These are phyloP conservation scores for Ensete ventricosum DNA, from an alignment of 176 grass and related monocot species.

Conservation along the genomic window DNA sequence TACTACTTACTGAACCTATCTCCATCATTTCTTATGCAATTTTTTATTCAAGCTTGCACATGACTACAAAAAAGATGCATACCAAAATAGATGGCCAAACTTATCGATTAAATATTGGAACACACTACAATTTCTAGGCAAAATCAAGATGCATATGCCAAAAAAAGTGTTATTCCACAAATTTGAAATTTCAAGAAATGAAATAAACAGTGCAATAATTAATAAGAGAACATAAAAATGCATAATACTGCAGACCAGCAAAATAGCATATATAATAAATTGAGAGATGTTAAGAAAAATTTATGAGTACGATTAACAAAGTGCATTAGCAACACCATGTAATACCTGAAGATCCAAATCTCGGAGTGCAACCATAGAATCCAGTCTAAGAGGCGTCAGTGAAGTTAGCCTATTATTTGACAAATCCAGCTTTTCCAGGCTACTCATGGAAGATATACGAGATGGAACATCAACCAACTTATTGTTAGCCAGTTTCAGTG, in stretches of 20 bases:
- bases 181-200: too few species aligned
- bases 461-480: constrained; percentile 77
- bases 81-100: too few species aligned
- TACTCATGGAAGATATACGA: constrained; percentile 62
- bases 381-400: constrained; percentile 54
- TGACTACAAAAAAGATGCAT: too few species aligned
- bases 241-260: neutral
- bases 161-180: too few species aligned
- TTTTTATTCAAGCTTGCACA: too few species aligned
- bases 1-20: too few species aligned
- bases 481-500: constrained; percentile 89
- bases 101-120: too few species aligned
- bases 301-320: neutral
- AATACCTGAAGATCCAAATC: constrained; percentile 92
- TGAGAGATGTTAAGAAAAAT: neutral
- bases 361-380: constrained; percentile 66
- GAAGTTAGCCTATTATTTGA: constrained; percentile 90
- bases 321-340: neutral
- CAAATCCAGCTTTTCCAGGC: constrained; percentile 75
- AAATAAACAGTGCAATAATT: too few species aligned
- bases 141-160: too few species aligned
- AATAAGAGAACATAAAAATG: neutral
- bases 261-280: neutral
- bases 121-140: too few species aligned
- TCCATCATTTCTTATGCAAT: too few species aligned